Base-by-base conservation (phyloP, 441 rosid genomes). In the Corymbia citriodora region DNA sequence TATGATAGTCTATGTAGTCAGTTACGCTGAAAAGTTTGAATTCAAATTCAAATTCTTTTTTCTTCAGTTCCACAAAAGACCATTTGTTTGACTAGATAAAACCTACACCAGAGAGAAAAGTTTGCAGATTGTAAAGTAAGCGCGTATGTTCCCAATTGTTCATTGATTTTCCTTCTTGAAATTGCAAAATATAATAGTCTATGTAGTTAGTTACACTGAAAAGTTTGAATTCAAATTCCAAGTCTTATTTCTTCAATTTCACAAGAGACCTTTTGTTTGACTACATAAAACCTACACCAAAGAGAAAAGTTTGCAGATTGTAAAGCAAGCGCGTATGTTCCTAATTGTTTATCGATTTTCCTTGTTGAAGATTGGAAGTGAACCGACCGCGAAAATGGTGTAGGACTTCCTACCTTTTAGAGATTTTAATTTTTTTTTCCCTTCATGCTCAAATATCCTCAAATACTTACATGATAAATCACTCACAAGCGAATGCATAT, bases 261-360 rank as follows among this genome's bases (percentile, higher is more conserved):
- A 1, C 14, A 19, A 18, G 2, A 33, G 2, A 70, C 8, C 2
- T 70, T 70, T 70, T 9, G 48, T 70, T 70, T 70, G 25, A 70
- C 48, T 4, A 17, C 1, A 33, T 18, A 2, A 70, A 70, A 70
- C 4, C 48, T 70, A 1, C 0, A 33, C 4, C 0, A 17, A 1
- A 70, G 0, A 70, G 7, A 18, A 70, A 9, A 33, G 25, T 33
- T 18, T 13, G 33, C 7, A 33, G 21, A 33, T 18, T 4, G 27
- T 33, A 18, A 33, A 70, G 27, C 33, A 36, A 70, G 14, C 8
- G 0, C 4, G 6, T 18, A 18, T 72, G 15, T 33, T 72, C 0
- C 4, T 49, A 72, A 36, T 33, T 72, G 48, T 36, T 18, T 6
- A 70, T 17, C 33, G 25, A 33, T 70, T 70, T 70, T 70, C 81